Evolutionary conservation across 2,329 filamentous ascomycete genomes (phyloP), one percentile per base, ranked within the genome.

Genomic region (Nemania serpens): DNA sequence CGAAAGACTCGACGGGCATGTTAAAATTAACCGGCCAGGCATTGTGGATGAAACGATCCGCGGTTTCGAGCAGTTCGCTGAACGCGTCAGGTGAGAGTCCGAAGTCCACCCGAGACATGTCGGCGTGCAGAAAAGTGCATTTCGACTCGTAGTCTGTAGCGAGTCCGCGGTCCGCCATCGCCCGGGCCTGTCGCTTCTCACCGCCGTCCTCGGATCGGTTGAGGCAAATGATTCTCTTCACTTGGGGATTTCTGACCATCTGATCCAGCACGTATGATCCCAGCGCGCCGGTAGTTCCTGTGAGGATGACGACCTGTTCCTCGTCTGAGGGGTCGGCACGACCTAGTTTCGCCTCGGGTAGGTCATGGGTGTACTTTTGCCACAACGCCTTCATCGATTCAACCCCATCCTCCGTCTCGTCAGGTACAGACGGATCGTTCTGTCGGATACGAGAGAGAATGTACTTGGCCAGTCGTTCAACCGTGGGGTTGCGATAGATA

Each of bases 11-110:
- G 6, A 84, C 61, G 0, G 77, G 71, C 17, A 83, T 76, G 68
- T 81, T 84, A 68, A 80, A 82, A 69, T 83, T 82, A 71, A 86
- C 84, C 0, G 79, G 80, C 79, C 81, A 84, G 6, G 82, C 81
- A 63, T 82, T 84, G 71, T 86, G 83, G 55, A 83, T 79, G 17
- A 84, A 71, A 13, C 76, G 75, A 54, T 82, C 80, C 0, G 75
- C 75, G 1, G 78, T 71, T 7, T 68, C 50, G 3, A 78, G 69
- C 0, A 83, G 68, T 1, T 74, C 67, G 42, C 73, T 43, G 70
- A 78, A 76, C 0, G 70, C 71, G 0, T 72, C 68, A 3, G 73
- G 64, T 10, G 52, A 61, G 0, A 89, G 75, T 0, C 84, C 85
- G 0, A 88, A 76, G 12, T 76, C 70, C 0, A 76, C 71, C 13